A percentile compares a stretch with the other conserved stretches of the same genome.
Conservation (phyloP, 768 basidiomycete species). For the Epithele typhae region DNA sequence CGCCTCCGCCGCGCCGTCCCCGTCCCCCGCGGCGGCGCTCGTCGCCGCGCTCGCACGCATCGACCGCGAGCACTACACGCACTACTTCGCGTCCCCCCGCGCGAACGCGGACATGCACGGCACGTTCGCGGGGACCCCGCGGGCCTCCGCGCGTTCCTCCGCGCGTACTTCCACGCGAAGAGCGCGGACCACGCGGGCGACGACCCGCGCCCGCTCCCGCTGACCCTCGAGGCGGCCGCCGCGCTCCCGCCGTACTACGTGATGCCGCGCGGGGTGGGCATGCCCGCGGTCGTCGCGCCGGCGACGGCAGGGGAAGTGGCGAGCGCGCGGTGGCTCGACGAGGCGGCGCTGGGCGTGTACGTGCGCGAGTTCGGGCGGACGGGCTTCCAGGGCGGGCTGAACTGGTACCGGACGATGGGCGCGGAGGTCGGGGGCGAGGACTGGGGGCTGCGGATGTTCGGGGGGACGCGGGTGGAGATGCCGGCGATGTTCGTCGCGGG, state of each 20-base stretch:
- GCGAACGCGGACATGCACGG: slow-evolving; percentile 43
- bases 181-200: slow-evolving; percentile 50
- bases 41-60: slow-evolving; percentile 32
- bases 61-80: slow-evolving; percentile 49
- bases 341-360: slow-evolving; percentile 31
- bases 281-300: slow-evolving; percentile 42
- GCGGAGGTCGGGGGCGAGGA: slow-evolving; percentile 29
- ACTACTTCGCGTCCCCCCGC: slow-evolving; percentile 43
- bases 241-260: slow-evolving; percentile 55
- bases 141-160: slow-evolving; percentile 45
- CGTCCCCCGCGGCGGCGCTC: not conserved
- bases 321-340: too few species aligned
- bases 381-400: slow-evolving; percentile 63
- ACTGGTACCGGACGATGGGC: slow-evolving; percentile 45
- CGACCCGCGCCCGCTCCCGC: slow-evolving; percentile 28
- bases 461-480: slow-evolving; percentile 41
- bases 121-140: slow-evolving; percentile 27
- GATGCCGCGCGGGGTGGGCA: slow-evolving; percentile 50
- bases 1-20: slow-evolving; percentile 6
- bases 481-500: slow-evolving; percentile 59
- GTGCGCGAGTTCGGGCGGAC: slow-evolving; percentile 39
- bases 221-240: slow-evolving; percentile 21
- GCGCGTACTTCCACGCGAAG: slow-evolving; percentile 55
- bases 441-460: slow-evolving; percentile 34
- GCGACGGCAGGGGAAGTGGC: slow-evolving; percentile 26